Evolutionary conservation across 2,329 filamentous ascomycete species (phyloP), one percentile per base, ranked within the genome.

Genomic region (Scedosporium aurantiacum): DNA sequence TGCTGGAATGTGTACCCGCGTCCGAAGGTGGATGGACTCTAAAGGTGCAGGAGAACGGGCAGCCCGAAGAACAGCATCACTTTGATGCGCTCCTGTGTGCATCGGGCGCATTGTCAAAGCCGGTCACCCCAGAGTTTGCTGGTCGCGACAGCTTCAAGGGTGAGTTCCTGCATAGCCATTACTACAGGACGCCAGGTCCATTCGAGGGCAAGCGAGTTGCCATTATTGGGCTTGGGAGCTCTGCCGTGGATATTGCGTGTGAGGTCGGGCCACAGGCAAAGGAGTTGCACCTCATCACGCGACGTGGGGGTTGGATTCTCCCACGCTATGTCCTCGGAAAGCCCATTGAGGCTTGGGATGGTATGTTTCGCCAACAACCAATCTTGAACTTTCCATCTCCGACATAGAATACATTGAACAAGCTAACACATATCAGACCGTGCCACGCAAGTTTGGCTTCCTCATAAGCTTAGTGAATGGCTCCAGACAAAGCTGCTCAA

Each of bases 171-270:
- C 74, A 76, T 60, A 75, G 73, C 58, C 70, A 74, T 63, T 65
- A 65, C 32, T 76, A 75, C 63, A 69, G 73, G 57, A 67, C 66
- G 16, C 70, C 72, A 1, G 67, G 64, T 5, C 66, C 63, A 0
- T 74, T 72, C 61, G 70, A 70, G 54, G 72, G 72, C 23, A 74
- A 75, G 64, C 70, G 66, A 50, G 70, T 75, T 4, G 72, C 69
- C 6, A 64, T 75, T 28, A 68, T 76, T 50, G 73, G 73, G 1
- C 63, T 75, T 47, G 74, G 73, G 5, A 72, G 70, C 37, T 73
- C 70, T 4, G 74, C 73, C 3, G 69, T 73, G n/a, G 74, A 77
- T 66, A 67, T 76, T 32, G 70, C 70, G 27, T 72, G 69, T 57
- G 74, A 76, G 60, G 65, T 75, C 58, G 71, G 69, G 1, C 65